Evolutionary conservation across 2,329 filamentous ascomycete species (phyloP), one percentile per base, ranked within the genome.

Genomic region (Ophioceras dolichostomum): DNA sequence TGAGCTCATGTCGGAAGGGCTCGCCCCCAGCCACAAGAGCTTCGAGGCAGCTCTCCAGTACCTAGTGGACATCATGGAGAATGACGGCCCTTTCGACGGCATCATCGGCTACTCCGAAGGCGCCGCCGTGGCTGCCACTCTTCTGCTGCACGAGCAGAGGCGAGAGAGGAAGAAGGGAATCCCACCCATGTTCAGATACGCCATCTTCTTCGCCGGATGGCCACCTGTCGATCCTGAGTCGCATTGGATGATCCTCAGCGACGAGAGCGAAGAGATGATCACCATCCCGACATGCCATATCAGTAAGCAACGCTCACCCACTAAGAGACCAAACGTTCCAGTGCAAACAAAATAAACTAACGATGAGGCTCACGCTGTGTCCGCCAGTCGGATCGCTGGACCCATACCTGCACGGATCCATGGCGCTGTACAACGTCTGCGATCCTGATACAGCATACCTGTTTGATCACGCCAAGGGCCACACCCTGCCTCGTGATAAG

Each of bases 401-500:
- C 45, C 75, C 74, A 0, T 79, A 77, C 45, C 62, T 77, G 3
- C 61, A 73, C 27, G 74, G 75, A 0, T 70, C 70, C 3, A 64
- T 77, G 57, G 71, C 73, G 0, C 59, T 79, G 4, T 78, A 70
- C 54, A 74, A 75, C 44, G 62, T 76, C 17, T 80, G 73, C 45
- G 68, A 78, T 34, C 65, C 64, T 1, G 73, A 79, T 40, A 67
- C 58, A 1, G 73, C 73, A 0, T 61, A 65, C 24, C 60, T 79
- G 14, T 79, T 79, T 41, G 75, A 79, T 45, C 73, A 77, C 43
- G 74, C 72, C 3, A 77, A 77, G 46, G 76, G 75, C 0, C 76
- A 79, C 48, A 77, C 71, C 0, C 56, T 79, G 4, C 75, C 75
- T 0, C 58, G 72, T 42, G 68, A 73, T 39, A 60, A 58, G 39